Percentiles rank a stretch among this genome's conserved stretches.
phyloP scores from a whole-genome alignment of 768 basidiomycete genomes.

The Polyporus arcularius region DNA sequence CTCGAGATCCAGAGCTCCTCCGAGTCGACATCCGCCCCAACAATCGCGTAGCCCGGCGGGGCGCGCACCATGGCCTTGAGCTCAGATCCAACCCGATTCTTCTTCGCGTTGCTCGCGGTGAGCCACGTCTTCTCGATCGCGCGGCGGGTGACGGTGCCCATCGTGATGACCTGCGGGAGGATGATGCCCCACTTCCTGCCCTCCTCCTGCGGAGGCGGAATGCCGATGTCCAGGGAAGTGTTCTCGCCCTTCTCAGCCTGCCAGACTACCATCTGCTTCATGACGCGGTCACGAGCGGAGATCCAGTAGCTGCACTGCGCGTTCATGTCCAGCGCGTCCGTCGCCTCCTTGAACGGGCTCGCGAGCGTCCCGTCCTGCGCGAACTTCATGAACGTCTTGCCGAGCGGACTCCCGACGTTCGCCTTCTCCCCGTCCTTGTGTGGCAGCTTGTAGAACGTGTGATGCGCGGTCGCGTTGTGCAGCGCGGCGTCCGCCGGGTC shows the following conservation, averaged over 20 bases:
- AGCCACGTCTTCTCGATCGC: slow-evolving; percentile 99
- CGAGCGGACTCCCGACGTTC: slow-evolving; percentile 92
- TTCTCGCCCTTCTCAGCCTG: slow-evolving; percentile 40
- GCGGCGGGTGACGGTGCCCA: slow-evolving; percentile 97
- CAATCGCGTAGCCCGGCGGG: slow-evolving; percentile 89
- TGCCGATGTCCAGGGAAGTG: slow-evolving; percentile 49
- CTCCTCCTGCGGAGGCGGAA: slow-evolving; percentile 30
- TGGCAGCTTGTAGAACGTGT: slow-evolving; percentile 86
- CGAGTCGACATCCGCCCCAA: slow-evolving; percentile 98
- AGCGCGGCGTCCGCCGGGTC: slow-evolving; percentile 63
- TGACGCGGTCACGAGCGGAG: slow-evolving; percentile 85
- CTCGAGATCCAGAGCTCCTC: slow-evolving; percentile 99
- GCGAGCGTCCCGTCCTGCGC: slow-evolving; percentile 85
- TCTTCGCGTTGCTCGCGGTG: slow-evolving; percentile 97
- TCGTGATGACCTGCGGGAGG: slow-evolving; percentile 93
- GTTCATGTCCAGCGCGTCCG: slow-evolving; percentile 87
- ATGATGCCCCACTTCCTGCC: slow-evolving; percentile 83
- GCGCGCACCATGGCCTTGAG: slow-evolving; percentile 97
- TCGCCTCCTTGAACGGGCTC: slow-evolving; percentile 79
- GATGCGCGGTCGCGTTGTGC: slow-evolving; percentile 49
- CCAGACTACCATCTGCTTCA: slow-evolving; percentile 93
- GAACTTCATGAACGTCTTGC: slow-evolving; percentile 86
- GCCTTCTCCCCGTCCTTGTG: slow-evolving; percentile 95
- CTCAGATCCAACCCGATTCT: slow-evolving; percentile 96
- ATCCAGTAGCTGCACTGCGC: slow-evolving; percentile 98